Percentiles rank a stretch among this genome's conserved stretches.
Evolutionary conservation across 2,329 filamentous ascomycete species (phyloP).

Genomic region (Dactylellina drechsleri): DNA sequence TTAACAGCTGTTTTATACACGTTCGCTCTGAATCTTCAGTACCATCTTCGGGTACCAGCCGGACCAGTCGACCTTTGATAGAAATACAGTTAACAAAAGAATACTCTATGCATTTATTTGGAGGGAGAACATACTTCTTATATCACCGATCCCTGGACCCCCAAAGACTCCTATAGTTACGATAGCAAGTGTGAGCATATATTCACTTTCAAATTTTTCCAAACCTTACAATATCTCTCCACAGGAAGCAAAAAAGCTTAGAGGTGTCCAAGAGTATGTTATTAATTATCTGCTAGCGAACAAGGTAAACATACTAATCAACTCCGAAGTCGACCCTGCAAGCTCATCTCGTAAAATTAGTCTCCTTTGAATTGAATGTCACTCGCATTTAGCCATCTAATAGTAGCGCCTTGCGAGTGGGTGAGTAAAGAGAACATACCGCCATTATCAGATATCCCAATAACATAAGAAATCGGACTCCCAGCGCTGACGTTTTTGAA

Average conservation of each 20-base stretch:
- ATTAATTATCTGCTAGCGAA: too few relatives aligned
- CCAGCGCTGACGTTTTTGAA: constrained; percentile 51
- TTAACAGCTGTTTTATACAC: constrained; percentile 85
- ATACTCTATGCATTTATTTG: not conserved
- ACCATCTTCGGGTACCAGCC: constrained; percentile 77
- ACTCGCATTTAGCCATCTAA: too few relatives aligned
- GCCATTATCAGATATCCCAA: constrained; percentile 95
- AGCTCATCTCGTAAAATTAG: constrained; percentile 3
- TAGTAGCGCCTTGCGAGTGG: not conserved
- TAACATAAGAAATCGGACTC: constrained; percentile 71
- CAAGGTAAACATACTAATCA: constrained; percentile 40
- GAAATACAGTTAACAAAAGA: constrained; percentile 21
- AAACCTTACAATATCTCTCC: too few relatives aligned
- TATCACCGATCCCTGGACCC: constrained; percentile 84
- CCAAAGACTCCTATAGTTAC: constrained; percentile 87
- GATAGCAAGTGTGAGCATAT: too few relatives aligned
- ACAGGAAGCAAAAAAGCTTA: not conserved
- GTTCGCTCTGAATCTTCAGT: constrained; percentile 71
- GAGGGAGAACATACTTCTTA: constrained; percentile 71
- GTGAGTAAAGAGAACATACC: constrained; percentile 60
- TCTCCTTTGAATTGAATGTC: not conserved
- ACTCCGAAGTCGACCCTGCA: constrained; percentile 79
- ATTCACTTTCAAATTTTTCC: too few relatives aligned
- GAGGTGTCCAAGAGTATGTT: too few relatives aligned
- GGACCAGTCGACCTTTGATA: constrained; percentile 78